These are phyloP conservation scores for Diplocarpon mali DNA, from an alignment of 2,329 filamentous ascomycete species.

Conservation along the genomic window DNA sequence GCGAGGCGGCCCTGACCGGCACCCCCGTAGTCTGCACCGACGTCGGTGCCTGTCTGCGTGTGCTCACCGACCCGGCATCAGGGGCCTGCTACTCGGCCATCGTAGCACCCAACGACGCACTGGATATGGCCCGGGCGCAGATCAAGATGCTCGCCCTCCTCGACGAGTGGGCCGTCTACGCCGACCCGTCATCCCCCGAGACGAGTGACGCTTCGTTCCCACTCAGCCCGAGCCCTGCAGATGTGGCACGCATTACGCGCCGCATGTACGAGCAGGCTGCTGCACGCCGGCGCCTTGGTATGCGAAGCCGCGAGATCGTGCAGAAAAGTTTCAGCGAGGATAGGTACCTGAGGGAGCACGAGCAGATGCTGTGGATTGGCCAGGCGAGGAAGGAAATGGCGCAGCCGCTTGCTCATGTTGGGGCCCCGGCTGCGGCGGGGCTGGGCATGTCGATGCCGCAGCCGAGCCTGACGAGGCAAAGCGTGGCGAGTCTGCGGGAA, in stretches of 20 bases:
- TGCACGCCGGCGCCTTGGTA: conserved; percentile 44
- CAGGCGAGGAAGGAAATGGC: conserved; percentile 7
- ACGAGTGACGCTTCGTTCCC: conserved; percentile 4
- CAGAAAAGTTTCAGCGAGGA: conserved; percentile 48
- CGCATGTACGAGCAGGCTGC: conserved; percentile 46
- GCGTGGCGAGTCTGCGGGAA: too few species aligned
- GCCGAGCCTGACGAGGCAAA: too few species aligned
- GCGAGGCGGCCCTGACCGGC: conserved; percentile 43
- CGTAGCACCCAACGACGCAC: conserved; percentile 52
- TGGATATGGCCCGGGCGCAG: conserved; percentile 48
- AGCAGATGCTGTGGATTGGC: conserved; percentile 42
- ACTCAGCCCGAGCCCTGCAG: conserved; percentile 34
- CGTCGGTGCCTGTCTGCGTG: conserved; percentile 42
- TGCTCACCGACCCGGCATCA: conserved; percentile 40
- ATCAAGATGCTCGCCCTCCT: conserved; percentile 50
- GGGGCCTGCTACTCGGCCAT: conserved; percentile 45
- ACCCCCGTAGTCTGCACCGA: conserved; percentile 46
- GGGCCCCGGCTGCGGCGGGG: too few species aligned
- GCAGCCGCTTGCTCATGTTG: too few species aligned
- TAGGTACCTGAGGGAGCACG: conserved; percentile 49
- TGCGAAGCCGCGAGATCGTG: conserved; percentile 46
- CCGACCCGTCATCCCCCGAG: conserved; percentile 27
- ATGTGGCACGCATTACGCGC: conserved; percentile 41
- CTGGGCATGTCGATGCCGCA: too few species aligned
- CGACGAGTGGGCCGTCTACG: conserved; percentile 48